Base-by-base conservation (phyloP, 2,329 filamentous ascomycete species). In the Chaetomium strumarium region DNA sequence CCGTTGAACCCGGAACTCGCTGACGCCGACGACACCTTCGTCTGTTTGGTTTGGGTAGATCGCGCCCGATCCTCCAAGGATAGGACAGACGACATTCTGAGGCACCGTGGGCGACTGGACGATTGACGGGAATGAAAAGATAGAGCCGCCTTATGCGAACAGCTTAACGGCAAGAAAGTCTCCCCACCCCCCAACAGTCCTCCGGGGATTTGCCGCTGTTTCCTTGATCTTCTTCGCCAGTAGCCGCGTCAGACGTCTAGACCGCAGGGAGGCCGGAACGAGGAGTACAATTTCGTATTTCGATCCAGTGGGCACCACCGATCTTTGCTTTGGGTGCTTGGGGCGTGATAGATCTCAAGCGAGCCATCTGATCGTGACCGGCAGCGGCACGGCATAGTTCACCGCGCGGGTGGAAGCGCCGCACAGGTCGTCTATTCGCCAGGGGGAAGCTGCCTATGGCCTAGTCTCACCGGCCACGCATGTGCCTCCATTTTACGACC, bases 121-220 rank as follows among this genome's bases (percentile, higher is more conserved):
- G 51, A 46, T 20, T 20, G 39, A 47, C 41, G 39, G 49, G 56
- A 40, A 55, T 59, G 47, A 46, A 48, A 49, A 54, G 38, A 40
- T 41, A 49, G 39, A 43, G 34, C 46, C 41, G 50, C 53, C 49
- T 45, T 17, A 40, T 48, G 36, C 36, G 46, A 58, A 57, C 46
- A 17, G 31, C 53, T 49, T 58, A 56, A 59, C 57, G 56, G 53
- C 56, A 54, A n/a, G n/a, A n/a, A n/a, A n/a, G n/a, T n/a, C n/a
- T n/a, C n/a, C n/a, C n/a, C n/a, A n/a, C n/a, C n/a, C 42, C 33
- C 12, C 39, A 31, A 16, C 33, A 19, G 7, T 37, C 30, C 41
- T 34, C 34, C 14, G 8, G 8, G 7, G 11, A 13, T 12, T 13
- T 3, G 4, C 16, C 17, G 2, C 14, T 16, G n/a, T 19, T 9